phyloP scores from a whole-genome alignment of 495 filamentous ascomycete genomes.

The Aspergillus avenaceus region DNA sequence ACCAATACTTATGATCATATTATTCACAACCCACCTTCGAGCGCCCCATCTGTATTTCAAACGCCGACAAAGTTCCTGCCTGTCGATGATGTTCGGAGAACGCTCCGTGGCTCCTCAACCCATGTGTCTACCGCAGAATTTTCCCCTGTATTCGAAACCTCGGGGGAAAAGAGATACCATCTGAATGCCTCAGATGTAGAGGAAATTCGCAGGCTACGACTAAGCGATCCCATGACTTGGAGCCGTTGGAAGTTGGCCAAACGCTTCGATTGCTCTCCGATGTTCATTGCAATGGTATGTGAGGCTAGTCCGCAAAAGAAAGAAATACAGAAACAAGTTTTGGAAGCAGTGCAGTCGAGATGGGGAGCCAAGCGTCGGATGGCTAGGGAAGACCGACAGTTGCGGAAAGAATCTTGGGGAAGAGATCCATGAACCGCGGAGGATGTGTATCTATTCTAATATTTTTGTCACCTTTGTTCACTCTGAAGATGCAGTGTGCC shows the following conservation, averaged over 20 bases:
- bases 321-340: slow-evolving; percentile 47
- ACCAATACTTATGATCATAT: slow-evolving; percentile 56
- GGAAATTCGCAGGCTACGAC: slow-evolving; percentile 71
- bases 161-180: slow-evolving; percentile 68
- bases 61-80: slow-evolving; percentile 92
- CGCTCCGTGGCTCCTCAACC: slow-evolving; percentile 37
- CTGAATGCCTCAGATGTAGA: slow-evolving; percentile 67
- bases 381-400: slow-evolving; percentile 69
- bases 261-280: slow-evolving; percentile 69
- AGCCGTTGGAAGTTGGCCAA: slow-evolving; percentile 64
- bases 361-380: slow-evolving; percentile 69
- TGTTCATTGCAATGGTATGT: slow-evolving; percentile 63
- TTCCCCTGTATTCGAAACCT: slow-evolving; percentile 51
- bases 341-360: slow-evolving; percentile 59
- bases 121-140: slow-evolving; percentile 31
- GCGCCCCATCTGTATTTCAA: slow-evolving; percentile 72
- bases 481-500: background rate
- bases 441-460: background rate
- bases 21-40: slow-evolving; percentile 93
- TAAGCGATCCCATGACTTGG: slow-evolving; percentile 66
- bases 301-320: slow-evolving; percentile 45
- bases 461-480: background rate
- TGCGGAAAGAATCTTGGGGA: slow-evolving; percentile 59
- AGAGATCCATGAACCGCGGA: slow-evolving; percentile 41
- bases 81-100: slow-evolving; percentile 64